Evolutionary conservation across 106 monocot species (phyloP), one percentile per base, ranked within the genome.

Genomic region (Narthecium ossifragum): DNA sequence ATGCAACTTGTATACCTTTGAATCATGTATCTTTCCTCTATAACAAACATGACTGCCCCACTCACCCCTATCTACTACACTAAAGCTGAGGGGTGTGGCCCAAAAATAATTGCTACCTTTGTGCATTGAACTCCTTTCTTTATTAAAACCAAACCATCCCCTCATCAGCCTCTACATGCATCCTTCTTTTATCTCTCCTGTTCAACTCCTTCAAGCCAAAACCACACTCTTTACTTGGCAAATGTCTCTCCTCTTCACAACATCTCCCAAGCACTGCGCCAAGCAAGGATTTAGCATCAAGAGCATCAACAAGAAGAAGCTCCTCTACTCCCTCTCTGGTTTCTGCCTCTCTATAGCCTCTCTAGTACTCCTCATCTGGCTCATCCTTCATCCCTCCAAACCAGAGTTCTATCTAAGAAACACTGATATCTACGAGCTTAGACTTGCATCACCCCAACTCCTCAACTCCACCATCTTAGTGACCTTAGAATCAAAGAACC

Each of bases 231-330:
- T 18, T 38, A 10, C 60, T 36, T 39, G 27, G 50, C 71, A 72
- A 70, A 90, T 90, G 90, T 90, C 90, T 78, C 68, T 81, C 55
- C 52, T 61, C 56, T 48, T 46, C 55, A 23, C 50, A 30, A 65
- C 71, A 52, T 85, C 90, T 31, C 90, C 90, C 12, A 81, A 76
- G 21, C 85, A 90, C 70, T 90, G 90, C 69, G 78, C 90, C 24
- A 60, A 72, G 61, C 69, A 64, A 60, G 77, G 74, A 30, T 41
- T 76, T 50, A 59, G 41, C 55, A 50, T 63, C 34, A 73, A 65
- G 33, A 80, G 59, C 26, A 49, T 65, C 65, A 72, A 75, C 71
- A 75, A 78, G 68, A 81, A 64, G 65, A 85, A 78, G 74, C 63
- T 90, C 53, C 26, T 78, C 56, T 70, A 66, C 65, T 8, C 32